Evolutionary conservation across 2,329 filamentous ascomycete species (phyloP), one percentile per base, ranked within the genome.

Genomic region (Aspergillus viridinutans): DNA sequence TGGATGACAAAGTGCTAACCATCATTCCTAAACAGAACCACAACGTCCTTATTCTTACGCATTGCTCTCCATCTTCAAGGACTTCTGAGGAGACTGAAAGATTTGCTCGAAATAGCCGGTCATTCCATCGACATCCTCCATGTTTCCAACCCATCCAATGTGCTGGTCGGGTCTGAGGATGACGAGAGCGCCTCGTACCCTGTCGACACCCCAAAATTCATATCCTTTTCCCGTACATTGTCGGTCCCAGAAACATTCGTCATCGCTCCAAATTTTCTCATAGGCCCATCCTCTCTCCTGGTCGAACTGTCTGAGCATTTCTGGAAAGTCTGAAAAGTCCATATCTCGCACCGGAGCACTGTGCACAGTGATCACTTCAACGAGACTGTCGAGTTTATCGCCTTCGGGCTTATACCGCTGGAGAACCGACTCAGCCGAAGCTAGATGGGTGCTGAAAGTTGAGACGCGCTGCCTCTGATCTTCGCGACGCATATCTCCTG

Each of bases 291-390:
- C 84, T 0, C 74, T 64, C 6, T 72, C 67, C 12, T 76, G 59
- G 38, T 81, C 76, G 40, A 77, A 81, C 0, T 79, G 79, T 40
- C 76, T 77, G 42, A 83, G 77, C 0, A 80, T 71, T 1, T 78
- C 74, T 0, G 81, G 81, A 12, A 71, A 77, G 53, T 83, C 80
- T 21, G 82, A 67, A 6, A 85, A 65, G 52, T 84, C 80, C 0
- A 81, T 73, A 0, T 80, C 73, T 0, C 63, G 68, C 38, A 85
- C 75, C 25, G 76, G 76, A 0, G 83, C 75, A 2, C 79, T 78
- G 67, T 90, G 87, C 0, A 88, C 72, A 0, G 85, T 83, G 2
- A 89, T 67, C 0, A 89, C 74, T 32, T 88, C 85, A 35, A 90
- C 76, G 3, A 84, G 62, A 12, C 73, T 76, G 61, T 81, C 74